These are phyloP conservation scores for Lindgomyces ingoldianus DNA, from an alignment of 495 filamentous ascomycete species.

Conservation along the genomic window DNA sequence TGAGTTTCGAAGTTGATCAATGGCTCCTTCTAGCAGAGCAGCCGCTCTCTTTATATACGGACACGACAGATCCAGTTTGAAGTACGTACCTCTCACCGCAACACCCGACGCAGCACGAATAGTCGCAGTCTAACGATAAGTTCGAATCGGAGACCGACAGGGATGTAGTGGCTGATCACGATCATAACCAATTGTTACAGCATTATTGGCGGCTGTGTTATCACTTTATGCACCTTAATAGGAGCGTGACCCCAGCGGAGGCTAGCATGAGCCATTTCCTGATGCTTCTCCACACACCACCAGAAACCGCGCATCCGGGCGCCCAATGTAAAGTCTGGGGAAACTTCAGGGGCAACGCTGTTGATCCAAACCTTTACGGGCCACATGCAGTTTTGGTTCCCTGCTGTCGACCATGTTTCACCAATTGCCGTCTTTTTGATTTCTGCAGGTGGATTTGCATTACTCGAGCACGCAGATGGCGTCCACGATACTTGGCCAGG, in stretches of 20 bases:
- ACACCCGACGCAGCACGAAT: slow-evolving; percentile 23
- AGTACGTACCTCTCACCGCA: slow-evolving; percentile 30
- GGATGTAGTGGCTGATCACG: slow-evolving; percentile 18
- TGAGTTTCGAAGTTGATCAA: slow-evolving; percentile 4
- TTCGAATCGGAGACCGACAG: slow-evolving; percentile 13
- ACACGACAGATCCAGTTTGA: neutral
- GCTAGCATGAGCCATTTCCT: slow-evolving; percentile 28
- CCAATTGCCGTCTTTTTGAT: slow-evolving; percentile 8
- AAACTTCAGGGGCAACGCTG: slow-evolving; percentile 34
- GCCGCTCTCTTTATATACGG: slow-evolving; percentile 17
- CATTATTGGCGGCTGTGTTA: slow-evolving; percentile 16
- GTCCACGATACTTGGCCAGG: neutral
- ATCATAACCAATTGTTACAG: slow-evolving; percentile 10
- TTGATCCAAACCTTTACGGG: slow-evolving; percentile 7
- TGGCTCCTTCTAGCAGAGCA: slow-evolving; percentile 1
- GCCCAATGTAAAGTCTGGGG: slow-evolving; percentile 17
- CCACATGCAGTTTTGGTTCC: slow-evolving; percentile 7
- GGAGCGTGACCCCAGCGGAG: slow-evolving; percentile 23
- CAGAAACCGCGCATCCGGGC: slow-evolving; percentile 26
- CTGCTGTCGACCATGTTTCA: neutral
- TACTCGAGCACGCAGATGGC: neutral
- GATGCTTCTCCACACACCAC: slow-evolving; percentile 24
- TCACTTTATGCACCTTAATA: slow-evolving; percentile 29
- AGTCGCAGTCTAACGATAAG: slow-evolving; percentile 19
- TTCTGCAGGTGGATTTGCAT: neutral